Evolutionary conservation across 345 rosid species (phyloP).

Genomic region (Heritiera littoralis): DNA sequence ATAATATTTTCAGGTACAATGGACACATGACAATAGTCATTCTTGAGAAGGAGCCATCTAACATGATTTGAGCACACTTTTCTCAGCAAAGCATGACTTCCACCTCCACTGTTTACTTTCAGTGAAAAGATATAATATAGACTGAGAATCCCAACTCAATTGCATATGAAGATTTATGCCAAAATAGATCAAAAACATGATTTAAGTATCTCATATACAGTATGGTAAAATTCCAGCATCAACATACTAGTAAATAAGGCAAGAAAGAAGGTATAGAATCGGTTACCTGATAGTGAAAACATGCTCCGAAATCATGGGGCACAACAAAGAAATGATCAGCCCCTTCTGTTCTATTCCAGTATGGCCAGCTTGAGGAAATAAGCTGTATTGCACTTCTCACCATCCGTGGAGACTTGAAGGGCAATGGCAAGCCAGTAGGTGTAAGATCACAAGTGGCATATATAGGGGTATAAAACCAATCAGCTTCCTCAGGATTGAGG

Average conservation of each 20-base stretch:
- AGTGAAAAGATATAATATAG: neutral
- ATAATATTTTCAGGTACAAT: too few relatives aligned
- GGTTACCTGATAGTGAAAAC: conserved; percentile 86
- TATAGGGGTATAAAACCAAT: conserved; percentile 92
- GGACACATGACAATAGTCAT: neutral
- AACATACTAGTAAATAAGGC: neutral
- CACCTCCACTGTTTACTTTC: neutral
- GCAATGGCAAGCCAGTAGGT: conserved; percentile 91
- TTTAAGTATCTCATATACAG: neutral
- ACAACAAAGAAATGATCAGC: conserved; percentile 95
- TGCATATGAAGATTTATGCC: neutral
- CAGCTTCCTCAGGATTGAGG: conserved; percentile 84
- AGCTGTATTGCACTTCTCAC: conserved; percentile 92
- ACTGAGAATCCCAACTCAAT: neutral
- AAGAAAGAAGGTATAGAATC: neutral
- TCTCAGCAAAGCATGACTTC: neutral
- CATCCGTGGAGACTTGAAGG: conserved; percentile 92
- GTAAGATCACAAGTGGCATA: conserved; percentile 96
- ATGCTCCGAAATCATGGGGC: conserved; percentile 96
- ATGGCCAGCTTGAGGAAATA: conserved; percentile 83
- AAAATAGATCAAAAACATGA: neutral
- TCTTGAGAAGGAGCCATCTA: neutral
- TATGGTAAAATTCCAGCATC: neutral
- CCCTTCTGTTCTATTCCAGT: conserved; percentile 93
- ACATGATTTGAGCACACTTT: neutral